Percentiles rank a stretch among this genome's conserved stretches.
These are phyloP conservation scores for Yamadazyma dushanensis DNA, from an alignment of 1,139 yeast genomes.

Conservation along the genomic window DNA sequence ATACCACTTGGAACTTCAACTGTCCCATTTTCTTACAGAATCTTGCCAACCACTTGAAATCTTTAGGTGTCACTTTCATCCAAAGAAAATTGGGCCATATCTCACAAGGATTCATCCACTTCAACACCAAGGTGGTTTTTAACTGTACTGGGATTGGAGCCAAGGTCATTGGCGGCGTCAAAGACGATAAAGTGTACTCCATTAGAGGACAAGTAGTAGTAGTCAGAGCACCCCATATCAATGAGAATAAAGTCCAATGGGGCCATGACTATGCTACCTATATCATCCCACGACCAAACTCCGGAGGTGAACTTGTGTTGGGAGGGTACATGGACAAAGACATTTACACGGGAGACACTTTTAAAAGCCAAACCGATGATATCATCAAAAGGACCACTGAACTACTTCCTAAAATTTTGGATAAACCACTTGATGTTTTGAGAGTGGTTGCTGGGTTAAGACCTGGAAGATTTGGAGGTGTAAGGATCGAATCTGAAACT, in stretches of 20 bases:
- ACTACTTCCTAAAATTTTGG: conserved; percentile 50
- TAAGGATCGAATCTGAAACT: conserved; percentile 47
- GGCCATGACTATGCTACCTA: conserved; percentile 58
- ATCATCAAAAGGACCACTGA: conserved; percentile 53
- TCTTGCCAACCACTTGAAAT: conserved; percentile 40
- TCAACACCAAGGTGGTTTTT: conserved; percentile 48
- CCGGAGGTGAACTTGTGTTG: conserved; percentile 54
- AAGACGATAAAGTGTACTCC: conserved; percentile 55
- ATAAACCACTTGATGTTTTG: conserved; percentile 33
- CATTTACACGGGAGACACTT: conserved; percentile 54
- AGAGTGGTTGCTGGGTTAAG: conserved; percentile 63
- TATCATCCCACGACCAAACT: conserved; percentile 66
- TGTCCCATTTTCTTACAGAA: conserved; percentile 57
- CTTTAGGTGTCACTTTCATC: conserved; percentile 49
- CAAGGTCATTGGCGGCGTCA: conserved; percentile 53
- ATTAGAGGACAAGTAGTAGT: conserved; percentile 72
- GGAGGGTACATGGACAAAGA: conserved; percentile 62
- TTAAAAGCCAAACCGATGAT: conserved; percentile 49
- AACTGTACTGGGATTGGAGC: conserved; percentile 75
- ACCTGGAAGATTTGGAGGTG: conserved; percentile 66
- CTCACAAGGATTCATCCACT: conserved; percentile 16
- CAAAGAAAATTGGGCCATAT: conserved; percentile 26
- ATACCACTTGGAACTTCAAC: conserved; percentile 65
- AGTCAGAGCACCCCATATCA: conserved; percentile 55
- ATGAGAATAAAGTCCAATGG: conserved; percentile 51